Evolutionary conservation across 352 stramenopile genomes (phyloP).

Genomic region (Globisporangium okanoganense): DNA sequence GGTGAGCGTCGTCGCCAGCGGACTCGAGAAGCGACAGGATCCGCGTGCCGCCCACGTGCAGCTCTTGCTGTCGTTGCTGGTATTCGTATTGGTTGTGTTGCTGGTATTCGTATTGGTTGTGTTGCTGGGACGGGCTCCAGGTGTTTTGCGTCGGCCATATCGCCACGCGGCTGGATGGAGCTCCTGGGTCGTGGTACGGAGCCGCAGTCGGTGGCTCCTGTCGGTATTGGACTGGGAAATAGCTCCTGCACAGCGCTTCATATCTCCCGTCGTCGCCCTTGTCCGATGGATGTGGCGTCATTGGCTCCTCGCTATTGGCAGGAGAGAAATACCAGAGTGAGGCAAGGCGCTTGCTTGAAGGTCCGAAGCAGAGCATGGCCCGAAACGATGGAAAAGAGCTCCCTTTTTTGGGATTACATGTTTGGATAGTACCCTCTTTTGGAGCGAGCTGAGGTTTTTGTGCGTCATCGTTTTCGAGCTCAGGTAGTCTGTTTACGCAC

Average conservation of each 20-base stretch:
- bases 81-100: neutral
- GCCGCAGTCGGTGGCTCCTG: neutral
- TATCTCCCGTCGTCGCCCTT: neutral
- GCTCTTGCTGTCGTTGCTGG: neutral
- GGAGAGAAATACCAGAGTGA: neutral
- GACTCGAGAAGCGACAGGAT: neutral
- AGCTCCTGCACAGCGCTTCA: neutral
- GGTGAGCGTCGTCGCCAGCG: neutral
- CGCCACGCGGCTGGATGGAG: neutral
- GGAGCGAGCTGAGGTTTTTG: no score
- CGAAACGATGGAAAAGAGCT: no score
- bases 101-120: neutral
- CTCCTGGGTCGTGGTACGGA: neutral
- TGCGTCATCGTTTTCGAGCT: no score
- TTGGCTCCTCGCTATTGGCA: no score
- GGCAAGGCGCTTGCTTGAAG: no score
- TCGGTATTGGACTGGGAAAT: neutral
- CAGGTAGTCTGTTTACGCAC: no score
- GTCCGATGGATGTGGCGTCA: neutral
- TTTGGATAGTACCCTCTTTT: no score
- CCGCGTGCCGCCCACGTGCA: neutral
- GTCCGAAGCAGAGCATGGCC: no score
- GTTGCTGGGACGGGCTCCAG: neutral
- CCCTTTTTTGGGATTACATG: no score
- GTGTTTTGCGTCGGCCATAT: neutral